A percentile compares a stretch with the other conserved stretches of the same genome.
These are phyloP conservation scores for Musa schizocarpa DNA, from an alignment of 176 grass and related monocot genomes.

Conservation along the genomic window DNA sequence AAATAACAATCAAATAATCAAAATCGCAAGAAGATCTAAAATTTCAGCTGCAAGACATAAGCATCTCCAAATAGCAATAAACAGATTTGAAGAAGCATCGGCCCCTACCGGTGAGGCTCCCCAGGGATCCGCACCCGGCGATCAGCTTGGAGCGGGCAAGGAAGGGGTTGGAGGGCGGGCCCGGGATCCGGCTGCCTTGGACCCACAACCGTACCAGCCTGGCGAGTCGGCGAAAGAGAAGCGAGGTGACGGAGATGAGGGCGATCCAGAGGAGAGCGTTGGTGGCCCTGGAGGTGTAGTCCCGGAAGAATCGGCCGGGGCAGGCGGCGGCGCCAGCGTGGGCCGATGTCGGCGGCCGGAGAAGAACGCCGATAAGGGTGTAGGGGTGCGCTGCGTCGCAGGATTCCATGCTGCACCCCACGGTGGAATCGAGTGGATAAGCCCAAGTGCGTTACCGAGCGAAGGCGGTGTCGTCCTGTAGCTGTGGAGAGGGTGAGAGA, in stretches of 20 bases:
- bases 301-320: slow-evolving; percentile 40
- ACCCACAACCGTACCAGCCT: slow-evolving; percentile 54
- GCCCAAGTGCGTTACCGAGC: background rate
- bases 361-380: slow-evolving; percentile 66
- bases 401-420: slow-evolving; percentile 11
- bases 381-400: slow-evolving; percentile 36
- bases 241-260: slow-evolving; percentile 42
- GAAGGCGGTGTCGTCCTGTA: background rate
- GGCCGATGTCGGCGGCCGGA: slow-evolving; percentile 22
- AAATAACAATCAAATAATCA: background rate
- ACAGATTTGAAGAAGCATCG: background rate
- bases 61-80: background rate
- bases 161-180: slow-evolving; percentile 25
- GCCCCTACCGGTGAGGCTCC: slow-evolving; percentile 42
- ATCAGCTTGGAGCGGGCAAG: slow-evolving; percentile 27
- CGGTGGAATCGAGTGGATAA: background rate
- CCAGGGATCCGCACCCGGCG: slow-evolving; percentile 34
- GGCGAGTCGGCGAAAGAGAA: slow-evolving; percentile 37
- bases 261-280: slow-evolving; percentile 75
- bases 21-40: background rate
- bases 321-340: slow-evolving; percentile 26
- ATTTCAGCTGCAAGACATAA: background rate
- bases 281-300: slow-evolving; percentile 59
- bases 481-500: background rate
- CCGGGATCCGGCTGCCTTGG: slow-evolving; percentile 55